Conservation (phyloP, 192 early-diverging fungal species). For the Entomortierella lignicola region DNA sequence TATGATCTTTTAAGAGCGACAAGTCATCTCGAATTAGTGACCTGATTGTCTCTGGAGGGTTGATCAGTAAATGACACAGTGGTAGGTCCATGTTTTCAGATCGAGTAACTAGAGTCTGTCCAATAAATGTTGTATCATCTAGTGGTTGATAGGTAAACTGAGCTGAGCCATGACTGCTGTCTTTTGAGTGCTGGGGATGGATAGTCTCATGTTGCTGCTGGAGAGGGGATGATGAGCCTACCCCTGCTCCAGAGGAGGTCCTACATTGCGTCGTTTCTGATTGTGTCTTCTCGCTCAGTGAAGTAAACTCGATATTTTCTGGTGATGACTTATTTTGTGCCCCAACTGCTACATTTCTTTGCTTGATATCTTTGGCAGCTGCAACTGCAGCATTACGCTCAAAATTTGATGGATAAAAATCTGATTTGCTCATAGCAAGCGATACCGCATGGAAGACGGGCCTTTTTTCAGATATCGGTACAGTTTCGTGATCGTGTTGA, state of each 20-base stretch:
- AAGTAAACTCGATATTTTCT: too few species aligned
- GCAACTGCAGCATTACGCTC: slow-evolving; percentile 37
- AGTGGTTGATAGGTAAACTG: slow-evolving; percentile 11
- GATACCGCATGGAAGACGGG: not conserved
- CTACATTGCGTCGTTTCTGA: too few species aligned
- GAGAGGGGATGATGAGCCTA: not conserved
- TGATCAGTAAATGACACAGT: slow-evolving; percentile 40
- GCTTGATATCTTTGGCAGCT: slow-evolving; percentile 10
- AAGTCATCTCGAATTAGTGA: slow-evolving; percentile 28
- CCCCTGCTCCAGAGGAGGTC: too few species aligned
- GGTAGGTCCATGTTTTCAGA: slow-evolving; percentile 46
- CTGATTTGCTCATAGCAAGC: not conserved
- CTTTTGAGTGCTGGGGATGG: not conserved
- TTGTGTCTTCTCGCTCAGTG: too few species aligned
- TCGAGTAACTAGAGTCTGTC: slow-evolving; percentile 27
- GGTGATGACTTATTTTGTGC: not conserved
- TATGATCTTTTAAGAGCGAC: slow-evolving; percentile 42
- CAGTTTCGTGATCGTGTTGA: not conserved
- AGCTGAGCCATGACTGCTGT: slow-evolving; percentile 3
- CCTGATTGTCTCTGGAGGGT: slow-evolving; percentile 24
- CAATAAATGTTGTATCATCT: slow-evolving; percentile 37
- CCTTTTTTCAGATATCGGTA: slow-evolving; percentile 11
- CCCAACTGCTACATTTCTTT: not conserved
- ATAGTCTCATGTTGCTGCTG: not conserved
- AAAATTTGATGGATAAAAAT: slow-evolving; percentile 22